Evolutionary conservation across 1,284 basidiomycete genomes (phyloP), one percentile per base, ranked within the genome.

Genomic region (Austropuccinia psidii): DNA sequence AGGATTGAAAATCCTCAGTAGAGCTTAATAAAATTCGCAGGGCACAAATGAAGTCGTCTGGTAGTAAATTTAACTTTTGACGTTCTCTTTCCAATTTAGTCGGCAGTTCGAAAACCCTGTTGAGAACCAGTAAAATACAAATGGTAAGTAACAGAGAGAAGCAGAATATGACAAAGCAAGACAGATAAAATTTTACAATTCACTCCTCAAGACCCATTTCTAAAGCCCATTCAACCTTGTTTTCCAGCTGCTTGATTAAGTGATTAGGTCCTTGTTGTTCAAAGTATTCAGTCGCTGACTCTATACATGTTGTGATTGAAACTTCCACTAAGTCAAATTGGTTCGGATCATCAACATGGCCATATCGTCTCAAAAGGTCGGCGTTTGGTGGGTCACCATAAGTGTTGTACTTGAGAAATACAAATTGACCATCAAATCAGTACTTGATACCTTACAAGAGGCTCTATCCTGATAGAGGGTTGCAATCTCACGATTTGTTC

Each of bases 381-480:
- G 90, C 87, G 79, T 98, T 98, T 3, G 95, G 93, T 8, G 88
- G 90, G 78, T 96, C 90, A 29, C 89, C 92, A 80, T 98, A 98
- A 0, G 96, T 98, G 81, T 98, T 98, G 86, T 88, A 92, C 91
- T 93, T 75, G 5, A n/a, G n/a, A n/a, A n/a, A n/a, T n/a, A n/a
- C n/a, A n/a, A n/a, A n/a, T n/a, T n/a, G n/a, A 5, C n/a, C 19
- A 73, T n/a, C 29, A 54, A 35, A 19, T 73, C 33, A 33, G 31
- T 52, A 52, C 37, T 11, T 27, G 45, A 49, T 47, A 27, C n/a
- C 24, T 67, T 33, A 67, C 64, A 31, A 72, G n/a, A n/a, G 24
- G 3, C 11, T 49, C 45, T 17, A 49, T 17, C 19, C 24, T 19
- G 3, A 5, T 4, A 19, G 45, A 49, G 45, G 45, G 24, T 49